Evolutionary conservation across 1,139 yeast species (phyloP).

Genomic region (Wickerhamomyces sp.): DNA sequence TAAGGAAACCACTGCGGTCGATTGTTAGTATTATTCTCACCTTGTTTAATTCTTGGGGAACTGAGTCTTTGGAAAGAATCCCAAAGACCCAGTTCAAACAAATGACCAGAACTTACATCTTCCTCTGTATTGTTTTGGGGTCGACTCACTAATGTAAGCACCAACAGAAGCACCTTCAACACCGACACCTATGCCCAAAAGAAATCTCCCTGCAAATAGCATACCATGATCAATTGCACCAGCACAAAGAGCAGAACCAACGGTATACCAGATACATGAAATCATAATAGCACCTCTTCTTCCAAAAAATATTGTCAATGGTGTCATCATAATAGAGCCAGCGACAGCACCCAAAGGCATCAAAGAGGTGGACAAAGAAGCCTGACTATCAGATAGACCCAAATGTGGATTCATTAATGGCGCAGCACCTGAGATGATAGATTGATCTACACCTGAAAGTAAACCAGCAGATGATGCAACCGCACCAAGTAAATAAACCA

Average conservation of each 20-base stretch:
- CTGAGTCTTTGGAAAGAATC: too few species aligned
- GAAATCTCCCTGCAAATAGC: slow-evolving; percentile 52
- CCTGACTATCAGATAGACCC: slow-evolving; percentile 29
- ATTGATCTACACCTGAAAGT: slow-evolving; percentile 53
- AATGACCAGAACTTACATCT: too few species aligned
- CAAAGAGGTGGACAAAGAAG: slow-evolving; percentile 44
- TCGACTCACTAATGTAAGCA: slow-evolving; percentile 53
- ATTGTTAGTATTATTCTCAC: too few species aligned
- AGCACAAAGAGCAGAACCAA: slow-evolving; percentile 52
- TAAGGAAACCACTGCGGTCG: slow-evolving; percentile 49
- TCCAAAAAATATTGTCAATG: slow-evolving; percentile 46
- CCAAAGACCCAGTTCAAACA: too few species aligned
- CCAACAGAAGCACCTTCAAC: slow-evolving; percentile 60
- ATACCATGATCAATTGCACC: slow-evolving; percentile 37
- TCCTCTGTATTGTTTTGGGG: slow-evolving; percentile 55
- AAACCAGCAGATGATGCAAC: slow-evolving; percentile 58
- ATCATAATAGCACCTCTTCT: slow-evolving; percentile 46
- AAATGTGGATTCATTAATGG: slow-evolving; percentile 42
- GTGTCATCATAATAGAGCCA: slow-evolving; percentile 45
- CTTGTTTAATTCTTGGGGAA: too few species aligned
- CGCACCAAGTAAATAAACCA: slow-evolving; percentile 42
- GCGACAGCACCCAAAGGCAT: slow-evolving; percentile 60
- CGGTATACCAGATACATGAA: slow-evolving; percentile 51
- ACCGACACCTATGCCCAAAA: slow-evolving; percentile 55
- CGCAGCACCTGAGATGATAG: slow-evolving; percentile 54